These are phyloP conservation scores for Xylaria sp. DNA, from an alignment of 2,329 filamentous ascomycete species.

Conservation along the genomic window DNA sequence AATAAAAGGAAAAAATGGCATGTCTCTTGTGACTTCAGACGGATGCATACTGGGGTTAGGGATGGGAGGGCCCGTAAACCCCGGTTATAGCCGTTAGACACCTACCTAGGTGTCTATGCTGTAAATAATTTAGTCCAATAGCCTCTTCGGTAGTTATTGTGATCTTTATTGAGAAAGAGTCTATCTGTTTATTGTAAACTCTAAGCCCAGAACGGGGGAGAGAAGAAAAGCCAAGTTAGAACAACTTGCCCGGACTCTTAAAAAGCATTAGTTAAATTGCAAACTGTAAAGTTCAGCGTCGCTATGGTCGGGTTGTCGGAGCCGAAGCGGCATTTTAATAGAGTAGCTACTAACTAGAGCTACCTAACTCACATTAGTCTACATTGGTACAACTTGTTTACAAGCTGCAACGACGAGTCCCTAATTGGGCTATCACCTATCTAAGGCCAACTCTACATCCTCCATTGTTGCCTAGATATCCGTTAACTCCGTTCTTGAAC, in stretches of 20 bases:
- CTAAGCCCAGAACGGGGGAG: not conserved
- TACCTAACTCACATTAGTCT: slow-evolving; percentile 7
- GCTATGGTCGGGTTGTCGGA: slow-evolving; percentile 22
- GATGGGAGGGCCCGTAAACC: not conserved
- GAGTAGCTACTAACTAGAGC: not conserved
- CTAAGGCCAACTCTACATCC: not conserved
- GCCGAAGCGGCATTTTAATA: slow-evolving; percentile 27
- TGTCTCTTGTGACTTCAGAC: not conserved
- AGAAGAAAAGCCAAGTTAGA: not conserved
- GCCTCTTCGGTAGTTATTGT: no score
- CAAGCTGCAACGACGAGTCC: not conserved
- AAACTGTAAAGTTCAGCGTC: not conserved
- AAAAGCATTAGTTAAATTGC: no score
- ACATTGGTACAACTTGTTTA: not conserved
- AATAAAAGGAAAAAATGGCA: not conserved
- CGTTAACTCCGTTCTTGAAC: not conserved
- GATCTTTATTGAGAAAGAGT: no score
- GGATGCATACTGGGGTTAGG: not conserved
- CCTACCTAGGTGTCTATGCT: not conserved
- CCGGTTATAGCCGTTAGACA: slow-evolving; percentile 5
- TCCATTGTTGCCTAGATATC: not conserved
- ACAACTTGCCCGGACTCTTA: not conserved
- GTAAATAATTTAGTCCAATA: no score
- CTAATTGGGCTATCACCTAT: slow-evolving; percentile 5
- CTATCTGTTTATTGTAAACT: not conserved